phyloP scores from a whole-genome alignment of 73 alveolate genomes.

The Effrenium voratum region DNA sequence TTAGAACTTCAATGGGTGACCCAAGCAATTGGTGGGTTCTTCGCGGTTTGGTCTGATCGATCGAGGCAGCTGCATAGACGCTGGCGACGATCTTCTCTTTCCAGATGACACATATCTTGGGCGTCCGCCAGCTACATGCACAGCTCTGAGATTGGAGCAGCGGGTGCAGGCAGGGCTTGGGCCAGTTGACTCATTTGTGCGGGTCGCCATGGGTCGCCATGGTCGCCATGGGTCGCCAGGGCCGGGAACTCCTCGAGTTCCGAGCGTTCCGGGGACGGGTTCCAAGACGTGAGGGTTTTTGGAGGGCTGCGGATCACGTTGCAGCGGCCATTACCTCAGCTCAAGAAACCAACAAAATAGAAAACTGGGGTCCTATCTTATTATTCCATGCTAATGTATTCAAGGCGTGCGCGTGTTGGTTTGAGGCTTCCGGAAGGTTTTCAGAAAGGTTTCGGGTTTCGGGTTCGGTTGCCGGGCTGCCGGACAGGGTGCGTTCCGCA shows the following conservation, averaged over 20 bases:
- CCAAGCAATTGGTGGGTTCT: no score
- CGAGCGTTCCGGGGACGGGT: background rate
- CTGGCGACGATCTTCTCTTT: constrained; percentile 12
- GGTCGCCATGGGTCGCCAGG: background rate
- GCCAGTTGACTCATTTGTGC: background rate
- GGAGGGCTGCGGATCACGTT: background rate
- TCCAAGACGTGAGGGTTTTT: background rate
- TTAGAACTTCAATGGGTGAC: no score
- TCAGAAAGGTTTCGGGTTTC: no score
- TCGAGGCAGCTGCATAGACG: constrained; percentile 4
- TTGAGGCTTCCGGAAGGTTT: no score
- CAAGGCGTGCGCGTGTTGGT: no score
- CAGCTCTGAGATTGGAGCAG: background rate
- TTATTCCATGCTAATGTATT: no score
- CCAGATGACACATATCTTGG: constrained; percentile 38
- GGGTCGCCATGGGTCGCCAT: background rate
- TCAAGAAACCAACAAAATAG: no score
- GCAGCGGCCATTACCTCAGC: background rate
- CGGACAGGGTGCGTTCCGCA: no score
- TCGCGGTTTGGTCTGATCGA: no score
- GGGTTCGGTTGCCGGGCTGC: no score
- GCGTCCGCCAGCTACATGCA: constrained; percentile 55
- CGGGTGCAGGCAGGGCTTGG: background rate
- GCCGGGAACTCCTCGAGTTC: background rate
- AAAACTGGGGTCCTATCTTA: no score